Conservation (phyloP, 495 filamentous ascomycete genomes). For the Aspergillus biplanus region DNA sequence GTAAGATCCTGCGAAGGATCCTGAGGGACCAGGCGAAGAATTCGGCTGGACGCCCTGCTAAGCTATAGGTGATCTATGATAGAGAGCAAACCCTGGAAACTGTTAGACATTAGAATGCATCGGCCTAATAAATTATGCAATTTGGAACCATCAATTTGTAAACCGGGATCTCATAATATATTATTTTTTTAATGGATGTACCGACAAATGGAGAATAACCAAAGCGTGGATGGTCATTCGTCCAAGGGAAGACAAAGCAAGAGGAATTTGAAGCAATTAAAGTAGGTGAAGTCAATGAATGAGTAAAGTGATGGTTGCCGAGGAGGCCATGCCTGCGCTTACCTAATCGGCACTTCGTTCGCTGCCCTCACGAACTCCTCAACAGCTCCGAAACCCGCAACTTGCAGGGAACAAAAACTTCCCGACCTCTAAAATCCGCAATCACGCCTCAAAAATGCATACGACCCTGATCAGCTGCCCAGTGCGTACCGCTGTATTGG, state of each 20-base stretch:
- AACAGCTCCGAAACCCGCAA: conserved; percentile 20
- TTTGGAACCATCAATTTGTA: no score
- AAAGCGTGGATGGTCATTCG: no score
- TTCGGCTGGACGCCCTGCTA: conserved; percentile 10
- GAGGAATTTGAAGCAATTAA: no score
- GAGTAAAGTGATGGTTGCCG: no score
- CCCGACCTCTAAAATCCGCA: neutral
- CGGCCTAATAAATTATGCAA: neutral
- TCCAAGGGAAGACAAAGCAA: no score
- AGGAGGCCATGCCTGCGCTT: neutral
- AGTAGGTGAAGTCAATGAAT: no score
- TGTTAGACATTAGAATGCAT: neutral
- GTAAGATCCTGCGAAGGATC: conserved; percentile 24
- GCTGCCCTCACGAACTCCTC: conserved; percentile 3
- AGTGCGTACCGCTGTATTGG: conserved; percentile 35
- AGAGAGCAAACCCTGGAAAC: neutral
- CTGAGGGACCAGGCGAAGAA: conserved; percentile 22
- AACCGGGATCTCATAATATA: no score
- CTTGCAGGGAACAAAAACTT: conserved; percentile 4
- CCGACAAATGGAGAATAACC: no score
- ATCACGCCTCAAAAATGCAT: conserved; percentile 26
- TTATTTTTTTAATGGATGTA: no score
- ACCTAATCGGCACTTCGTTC: conserved; percentile 2
- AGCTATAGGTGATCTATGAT: conserved; percentile 16
- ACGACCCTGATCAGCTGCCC: conserved; percentile 32